Percentiles rank a stretch among this genome's conserved stretches.
Evolutionary conservation across 73 alveolate species (phyloP).

Genomic region (Symbiodinium natans): DNA sequence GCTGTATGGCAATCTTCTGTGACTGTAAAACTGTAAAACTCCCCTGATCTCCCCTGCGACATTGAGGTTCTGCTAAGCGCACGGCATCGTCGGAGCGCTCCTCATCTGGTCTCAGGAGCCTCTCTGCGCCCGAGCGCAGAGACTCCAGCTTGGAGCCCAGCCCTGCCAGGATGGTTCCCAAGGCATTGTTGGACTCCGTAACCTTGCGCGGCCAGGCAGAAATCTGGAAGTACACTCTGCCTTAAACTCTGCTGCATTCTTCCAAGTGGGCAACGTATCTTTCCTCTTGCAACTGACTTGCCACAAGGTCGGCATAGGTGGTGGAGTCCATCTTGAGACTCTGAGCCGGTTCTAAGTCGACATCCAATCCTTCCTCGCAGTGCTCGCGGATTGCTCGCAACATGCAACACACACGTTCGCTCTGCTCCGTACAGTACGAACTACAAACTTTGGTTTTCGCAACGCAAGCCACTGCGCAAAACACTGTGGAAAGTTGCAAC

Average conservation of each 20-base stretch:
- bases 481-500: too few species aligned
- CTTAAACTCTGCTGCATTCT: not conserved
- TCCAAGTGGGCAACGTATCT: slow-evolving; percentile 3
- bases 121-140: slow-evolving; percentile 62
- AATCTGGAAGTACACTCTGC: not conserved
- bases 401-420: too few species aligned
- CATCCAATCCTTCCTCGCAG: not conserved
- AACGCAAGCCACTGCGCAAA: too few species aligned
- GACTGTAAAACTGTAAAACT: too few species aligned
- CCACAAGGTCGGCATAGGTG: slow-evolving; percentile 73
- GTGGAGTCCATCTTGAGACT: slow-evolving; percentile 55
- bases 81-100: slow-evolving; percentile 46
- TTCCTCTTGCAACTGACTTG: slow-evolving; percentile 82
- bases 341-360: slow-evolving; percentile 14
- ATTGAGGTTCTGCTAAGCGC: too few species aligned
- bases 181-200: slow-evolving; percentile 37
- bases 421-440: too few species aligned
- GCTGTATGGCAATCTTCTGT: too few species aligned
- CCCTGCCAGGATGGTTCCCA: slow-evolving; percentile 50
- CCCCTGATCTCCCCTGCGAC: too few species aligned
- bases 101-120: slow-evolving; percentile 46
- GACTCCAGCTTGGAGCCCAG: slow-evolving; percentile 64
- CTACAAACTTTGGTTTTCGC: too few species aligned
- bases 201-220: not conserved
- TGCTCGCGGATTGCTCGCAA: too few species aligned